Base-by-base conservation (phyloP, 352 stramenopile genomes). In the Globisporangium paddicum region DNA sequence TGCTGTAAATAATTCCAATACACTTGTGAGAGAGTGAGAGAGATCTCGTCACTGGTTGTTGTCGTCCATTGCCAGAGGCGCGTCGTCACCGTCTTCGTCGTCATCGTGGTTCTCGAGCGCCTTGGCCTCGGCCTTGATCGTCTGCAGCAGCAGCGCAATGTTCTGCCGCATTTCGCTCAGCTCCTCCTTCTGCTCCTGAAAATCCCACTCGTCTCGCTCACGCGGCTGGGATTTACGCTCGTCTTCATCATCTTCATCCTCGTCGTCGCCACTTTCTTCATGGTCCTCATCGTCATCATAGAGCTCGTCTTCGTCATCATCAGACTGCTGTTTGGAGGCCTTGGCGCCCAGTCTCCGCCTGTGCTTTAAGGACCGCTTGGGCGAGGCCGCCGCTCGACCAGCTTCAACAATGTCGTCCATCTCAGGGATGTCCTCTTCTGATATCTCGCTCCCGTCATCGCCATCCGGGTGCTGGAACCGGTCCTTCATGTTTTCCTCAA, bases 401-500 rank as follows among this genome's bases (percentile, higher is more conserved):
- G 2, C 38, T 9, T 6, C 16, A 5, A 10, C 38, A 23, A 68
- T 58, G 18, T 83, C 68, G 34, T 82, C 67, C 13, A 75, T 61
- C 34, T 87, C 68, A 11, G 75, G 69, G 26, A 89, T 78, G 52
- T 89, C 82, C 64, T 91, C 82, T 64, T 91, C 82, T 2, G 66
- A 69, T 53, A 91, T 87, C 60, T 91, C 79, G 34, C 83, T 75
- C 3, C 73, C 72, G 21, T 76, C 67, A 14, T 71, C 62, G 7
- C 64, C 66, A 35, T 69, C 9, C 16, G 38, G 54, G 16, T 69
- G 52, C 16, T 47, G 55, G 50, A 91, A 77, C 1, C 79, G 69
- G 18, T 71, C 74, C 28, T 82, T 79, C 79, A 91, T 91, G 42
- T 84, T 85, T 47, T 71, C 77, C 58, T 87, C 77, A 37, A 92